A percentile compares a stretch with the other conserved stretches of the same genome.
Evolutionary conservation across 345 rosid genomes (phyloP).

Genomic region (Bruguiera gymnorhiza): DNA sequence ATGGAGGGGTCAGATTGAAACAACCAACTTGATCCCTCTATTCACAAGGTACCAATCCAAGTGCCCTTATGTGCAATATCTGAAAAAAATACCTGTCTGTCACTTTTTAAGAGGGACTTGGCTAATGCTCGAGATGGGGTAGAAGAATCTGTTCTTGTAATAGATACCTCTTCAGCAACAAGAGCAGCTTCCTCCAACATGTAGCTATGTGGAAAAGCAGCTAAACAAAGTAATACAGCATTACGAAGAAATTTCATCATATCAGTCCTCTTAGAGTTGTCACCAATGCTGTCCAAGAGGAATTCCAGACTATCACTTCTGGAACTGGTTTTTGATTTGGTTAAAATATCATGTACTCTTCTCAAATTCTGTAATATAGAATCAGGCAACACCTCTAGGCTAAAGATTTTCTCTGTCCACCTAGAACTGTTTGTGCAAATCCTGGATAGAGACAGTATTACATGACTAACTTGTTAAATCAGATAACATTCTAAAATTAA

Average conservation of each 20-base stretch:
- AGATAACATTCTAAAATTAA: neutral
- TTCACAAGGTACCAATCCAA: neutral
- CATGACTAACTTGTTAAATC: neutral
- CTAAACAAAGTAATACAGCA: slow-evolving; percentile 68
- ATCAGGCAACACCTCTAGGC: slow-evolving; percentile 64
- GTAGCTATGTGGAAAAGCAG: slow-evolving; percentile 78
- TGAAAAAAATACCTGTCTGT: slow-evolving; percentile 67
- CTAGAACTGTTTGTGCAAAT: slow-evolving; percentile 77
- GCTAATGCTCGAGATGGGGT: slow-evolving; percentile 83
- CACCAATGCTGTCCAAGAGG: slow-evolving; percentile 45
- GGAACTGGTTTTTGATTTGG: slow-evolving; percentile 31
- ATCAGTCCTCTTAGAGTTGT: slow-evolving; percentile 43
- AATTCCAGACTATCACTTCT: slow-evolving; percentile 37
- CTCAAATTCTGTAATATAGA: slow-evolving; percentile 46
- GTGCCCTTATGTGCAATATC: neutral
- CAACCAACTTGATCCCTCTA: too few relatives aligned
- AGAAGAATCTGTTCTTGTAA: slow-evolving; percentile 53
- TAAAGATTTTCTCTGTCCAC: slow-evolving; percentile 65
- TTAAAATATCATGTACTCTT: slow-evolving; percentile 36
- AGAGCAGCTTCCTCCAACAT: slow-evolving; percentile 79
- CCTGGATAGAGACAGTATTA: slow-evolving; percentile 29
- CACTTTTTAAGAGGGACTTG: slow-evolving; percentile 80
- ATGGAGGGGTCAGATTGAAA: too few relatives aligned
- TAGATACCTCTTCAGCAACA: slow-evolving; percentile 78
- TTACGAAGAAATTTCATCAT: slow-evolving; percentile 83